Evolutionary conservation across 768 basidiomycete genomes (phyloP), one percentile per base, ranked within the genome.

Genomic region (Leccinum aurantiacum): DNA sequence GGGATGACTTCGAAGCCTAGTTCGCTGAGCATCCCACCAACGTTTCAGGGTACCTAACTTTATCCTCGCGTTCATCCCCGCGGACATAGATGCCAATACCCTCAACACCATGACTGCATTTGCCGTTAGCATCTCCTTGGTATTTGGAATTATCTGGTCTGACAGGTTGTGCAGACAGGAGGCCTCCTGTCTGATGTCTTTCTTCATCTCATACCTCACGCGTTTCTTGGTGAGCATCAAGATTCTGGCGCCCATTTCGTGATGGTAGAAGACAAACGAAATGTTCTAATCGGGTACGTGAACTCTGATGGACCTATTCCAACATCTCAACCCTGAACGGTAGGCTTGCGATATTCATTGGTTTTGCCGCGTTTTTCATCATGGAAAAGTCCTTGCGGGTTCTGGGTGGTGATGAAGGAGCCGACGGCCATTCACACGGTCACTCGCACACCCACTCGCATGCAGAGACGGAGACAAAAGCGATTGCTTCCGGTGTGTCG

Each of bases 61-160:
- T 67, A 93, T 97, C 63, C 88, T 97, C 55, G 91, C 91, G 6
- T 94, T 95, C 71, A 95, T 96, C 66, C 94, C 94, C 29, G 89
- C 90, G 56, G 81, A 93, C 72, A 93, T 96, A 69, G 87, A 89
- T 74, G 80, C 82, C 15, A 80, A 91, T 71, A 93, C 92, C 48
- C 81, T 95, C 60, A 95, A 95, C 68, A 93, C 91, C 13, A 95
- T 95, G 93, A 95, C 93, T 35, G 91, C 93, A 6, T 95, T 95
- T 72, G 93, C 93, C 61, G 90, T 91, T 72, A 72, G 88, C 72
- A 53, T 60, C 47, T 47, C 63, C 53, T 57, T 22, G 9, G 22
- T 44, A 33, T 61, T 54, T 48, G 27, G 59, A 59, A 64, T 64
- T 29, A 62, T 61, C 53, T 61, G 56, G 56, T 67, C 63, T 66